Percentiles rank a stretch among this genome's conserved stretches.
phyloP scores from a whole-genome alignment of 169 alveolate species.

The Eimeria sp. region DNA sequence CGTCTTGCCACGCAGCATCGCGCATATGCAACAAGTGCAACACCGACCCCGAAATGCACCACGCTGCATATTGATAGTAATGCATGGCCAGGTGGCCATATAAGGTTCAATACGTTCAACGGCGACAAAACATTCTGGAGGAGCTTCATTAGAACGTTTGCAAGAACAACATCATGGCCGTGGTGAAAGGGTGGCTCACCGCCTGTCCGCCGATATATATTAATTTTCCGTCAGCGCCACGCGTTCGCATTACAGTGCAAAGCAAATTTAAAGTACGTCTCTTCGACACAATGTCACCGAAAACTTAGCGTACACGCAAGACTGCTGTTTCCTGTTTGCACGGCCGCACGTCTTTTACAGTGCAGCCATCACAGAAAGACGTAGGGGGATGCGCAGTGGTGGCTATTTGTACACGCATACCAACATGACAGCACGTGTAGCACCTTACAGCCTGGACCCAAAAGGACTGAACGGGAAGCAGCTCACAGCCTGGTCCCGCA shows the following conservation, averaged over 20 bases:
- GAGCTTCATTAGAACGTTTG: too few species aligned
- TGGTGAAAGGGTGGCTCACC: neutral
- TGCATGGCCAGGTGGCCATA: too few species aligned
- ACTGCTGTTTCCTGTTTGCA: too few species aligned
- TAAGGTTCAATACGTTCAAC: neutral
- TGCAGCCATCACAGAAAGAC: too few species aligned
- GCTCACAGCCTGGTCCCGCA: conserved; percentile 4
- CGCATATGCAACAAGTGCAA: neutral
- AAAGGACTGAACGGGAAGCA: neutral
- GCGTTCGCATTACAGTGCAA: too few species aligned
- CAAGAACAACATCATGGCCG: neutral
- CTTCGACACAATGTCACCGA: neutral
- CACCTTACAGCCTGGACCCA: too few species aligned
- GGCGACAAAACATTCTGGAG: neutral
- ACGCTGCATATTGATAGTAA: too few species aligned
- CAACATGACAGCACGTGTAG: too few species aligned
- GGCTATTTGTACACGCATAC: neutral
- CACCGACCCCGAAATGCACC: neutral
- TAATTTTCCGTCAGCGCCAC: neutral
- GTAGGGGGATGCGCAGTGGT: too few species aligned
- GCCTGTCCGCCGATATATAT: neutral
- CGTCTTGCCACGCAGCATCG: neutral
- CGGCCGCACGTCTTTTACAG: too few species aligned
- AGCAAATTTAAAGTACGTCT: neutral
- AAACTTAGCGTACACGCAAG: neutral